phyloP scores from a whole-genome alignment of 2,329 filamentous ascomycete species.

The Neophaeococcomyces aloes region DNA sequence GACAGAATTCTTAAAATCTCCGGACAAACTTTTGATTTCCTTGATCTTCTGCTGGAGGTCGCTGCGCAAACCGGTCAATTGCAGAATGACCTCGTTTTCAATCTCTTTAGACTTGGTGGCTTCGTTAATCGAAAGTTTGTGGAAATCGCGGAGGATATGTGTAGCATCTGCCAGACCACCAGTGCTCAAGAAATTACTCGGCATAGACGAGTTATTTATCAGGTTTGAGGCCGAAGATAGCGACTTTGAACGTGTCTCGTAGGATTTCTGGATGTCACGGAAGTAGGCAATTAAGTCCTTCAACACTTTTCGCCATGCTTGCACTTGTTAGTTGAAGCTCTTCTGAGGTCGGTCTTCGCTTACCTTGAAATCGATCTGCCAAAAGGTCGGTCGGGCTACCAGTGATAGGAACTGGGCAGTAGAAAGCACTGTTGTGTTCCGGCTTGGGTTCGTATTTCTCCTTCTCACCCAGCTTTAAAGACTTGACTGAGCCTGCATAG shows the following conservation, averaged over 20 bases:
- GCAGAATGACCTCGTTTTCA: conserved; percentile 80
- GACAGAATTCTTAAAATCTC: conserved; percentile 94
- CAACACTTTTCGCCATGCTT: conserved; percentile 88
- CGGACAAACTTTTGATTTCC: conserved; percentile 86
- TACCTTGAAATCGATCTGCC: conserved; percentile 80
- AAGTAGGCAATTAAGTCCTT: conserved; percentile 94
- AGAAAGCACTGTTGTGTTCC: conserved; percentile 72
- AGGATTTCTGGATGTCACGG: conserved; percentile 78
- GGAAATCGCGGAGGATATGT: conserved; percentile 68
- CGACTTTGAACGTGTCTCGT: conserved; percentile 74
- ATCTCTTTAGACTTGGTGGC: conserved; percentile 83
- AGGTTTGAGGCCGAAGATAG: conserved; percentile 73
- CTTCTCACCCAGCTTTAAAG: conserved; percentile 60
- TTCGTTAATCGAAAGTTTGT: conserved; percentile 68
- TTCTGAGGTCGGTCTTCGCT: conserved; percentile 19
- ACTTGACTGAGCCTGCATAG: conserved; percentile 76
- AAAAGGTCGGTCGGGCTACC: conserved; percentile 82
- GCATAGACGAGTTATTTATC: conserved; percentile 67
- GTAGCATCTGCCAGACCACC: conserved; percentile 83
- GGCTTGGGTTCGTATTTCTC: conserved; percentile 50
- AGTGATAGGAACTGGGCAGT: conserved; percentile 76
- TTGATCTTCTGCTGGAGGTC: conserved; percentile 95
- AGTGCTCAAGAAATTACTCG: conserved; percentile 63
- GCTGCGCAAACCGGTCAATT: conserved; percentile 71
- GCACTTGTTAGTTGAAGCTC: conserved; percentile 3